Percentiles rank a stretch among this genome's conserved stretches.
Evolutionary conservation across 2,329 filamentous ascomycete species (phyloP).

Genomic region (Ceratocystis albifundus): DNA sequence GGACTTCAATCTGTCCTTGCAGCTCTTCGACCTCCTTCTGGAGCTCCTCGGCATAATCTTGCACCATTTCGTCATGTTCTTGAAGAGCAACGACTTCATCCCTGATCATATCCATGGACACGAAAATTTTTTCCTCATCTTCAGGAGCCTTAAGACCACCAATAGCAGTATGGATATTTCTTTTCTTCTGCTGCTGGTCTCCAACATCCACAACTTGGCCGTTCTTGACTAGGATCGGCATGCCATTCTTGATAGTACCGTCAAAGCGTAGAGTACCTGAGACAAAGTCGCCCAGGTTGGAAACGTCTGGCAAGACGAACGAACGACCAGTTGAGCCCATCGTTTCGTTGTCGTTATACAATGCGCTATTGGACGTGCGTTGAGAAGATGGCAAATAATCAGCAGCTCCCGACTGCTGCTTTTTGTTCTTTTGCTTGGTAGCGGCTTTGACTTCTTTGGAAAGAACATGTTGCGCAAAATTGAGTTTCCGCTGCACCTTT

Average conservation of each 20-base stretch:
- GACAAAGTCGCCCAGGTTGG: conserved; percentile 46
- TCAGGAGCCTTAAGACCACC: conserved; percentile 40
- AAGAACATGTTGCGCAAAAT: conserved; percentile 22
- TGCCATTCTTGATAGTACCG: conserved; percentile 41
- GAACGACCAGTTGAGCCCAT: conserved; percentile 36
- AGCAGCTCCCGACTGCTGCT: background rate
- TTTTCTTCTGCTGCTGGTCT: conserved; percentile 29
- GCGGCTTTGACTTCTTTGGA: conserved; percentile 23
- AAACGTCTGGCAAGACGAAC: conserved; percentile 44
- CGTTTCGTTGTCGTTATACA: conserved; percentile 23
- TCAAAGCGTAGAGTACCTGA: conserved; percentile 44
- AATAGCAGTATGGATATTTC: conserved; percentile 37
- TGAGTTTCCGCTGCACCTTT: conserved; percentile 22
- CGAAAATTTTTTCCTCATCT: conserved; percentile 47
- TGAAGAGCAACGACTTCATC: conserved; percentile 46
- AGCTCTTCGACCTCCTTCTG: conserved; percentile 42
- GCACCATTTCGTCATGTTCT: conserved; percentile 45
- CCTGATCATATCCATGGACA: conserved; percentile 51
- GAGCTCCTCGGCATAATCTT: conserved; percentile 43
- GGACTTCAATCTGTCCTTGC: conserved; percentile 38
- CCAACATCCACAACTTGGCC: conserved; percentile 39
- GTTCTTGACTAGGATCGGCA: conserved; percentile 46
- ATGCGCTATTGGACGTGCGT: conserved; percentile 22
- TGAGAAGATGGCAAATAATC: conserved; percentile 9
- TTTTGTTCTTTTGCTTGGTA: conserved; percentile 20